Evolutionary conservation across 1,284 basidiomycete genomes (phyloP), one percentile per base, ranked within the genome.

Genomic region (Termitomyces sp.): DNA sequence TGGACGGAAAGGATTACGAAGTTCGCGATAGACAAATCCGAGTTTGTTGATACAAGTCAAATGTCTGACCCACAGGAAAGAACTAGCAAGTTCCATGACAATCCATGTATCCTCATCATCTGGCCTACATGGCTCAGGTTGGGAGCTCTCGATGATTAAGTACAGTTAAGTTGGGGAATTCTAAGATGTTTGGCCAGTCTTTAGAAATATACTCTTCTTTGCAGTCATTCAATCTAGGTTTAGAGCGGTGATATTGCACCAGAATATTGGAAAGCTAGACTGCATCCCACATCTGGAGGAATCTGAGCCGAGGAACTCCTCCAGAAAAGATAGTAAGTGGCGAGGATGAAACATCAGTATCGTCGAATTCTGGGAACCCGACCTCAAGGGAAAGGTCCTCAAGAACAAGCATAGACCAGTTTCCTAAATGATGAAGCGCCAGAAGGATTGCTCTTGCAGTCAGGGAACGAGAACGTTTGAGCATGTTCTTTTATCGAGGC

Each of bases 391-490:
- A 30, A 17, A 51, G 19, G 5, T 15, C 24, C 19, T 51, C 50
- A 12, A 51, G 41, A n/a, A 51, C 12, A 31, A 19, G 39, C 26
- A 34, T 42, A 2, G 17, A 33, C 10, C 31, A 5, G 17, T 13
- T 1, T 5, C 15, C 2, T 1, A 51, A 15, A 33, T 31, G 19
- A 9, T 9, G 15, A 13, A 51, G 50, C 7, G 21, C 6, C 2
- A 9, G n/a, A 28, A 43, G 43, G 5, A 50, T 50, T 33, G 44
- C 44, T n/a, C 19, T 12, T 30, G 33, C 5, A 8, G 15, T 34
- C 1, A 47, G 17, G 3, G 45, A 36, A n/a, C 45, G 45, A 47
- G 31, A 47, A 47, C 45, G 45, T 24, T 47, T 9, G 17, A 47
- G 31, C 12, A 30, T n/a, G 31, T 47, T n/a, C 28, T 21, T 17